Evolutionary conservation across 257 asterid species (phyloP).

Genomic region (Thymus mandschuricus): DNA sequence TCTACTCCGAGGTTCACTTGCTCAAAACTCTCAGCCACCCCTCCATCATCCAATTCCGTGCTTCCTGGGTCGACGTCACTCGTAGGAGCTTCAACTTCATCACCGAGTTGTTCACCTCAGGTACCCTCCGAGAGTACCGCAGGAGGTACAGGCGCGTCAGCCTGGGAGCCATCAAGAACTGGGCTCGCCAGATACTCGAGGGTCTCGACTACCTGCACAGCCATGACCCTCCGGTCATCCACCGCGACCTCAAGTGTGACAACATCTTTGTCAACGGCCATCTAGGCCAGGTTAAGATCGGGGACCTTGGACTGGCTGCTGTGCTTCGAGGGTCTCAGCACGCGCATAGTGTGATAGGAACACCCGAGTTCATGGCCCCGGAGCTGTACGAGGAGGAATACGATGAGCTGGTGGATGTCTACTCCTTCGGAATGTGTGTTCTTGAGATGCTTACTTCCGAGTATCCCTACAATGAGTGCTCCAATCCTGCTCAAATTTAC

Average conservation of each 20-base stretch:
- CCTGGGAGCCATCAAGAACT: slow-evolving; percentile 59
- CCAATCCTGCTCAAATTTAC: slow-evolving; percentile 91
- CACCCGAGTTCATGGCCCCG: slow-evolving; percentile 93
- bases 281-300: slow-evolving; percentile 81
- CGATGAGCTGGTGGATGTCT: slow-evolving; percentile 73
- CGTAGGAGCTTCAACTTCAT: slow-evolving; percentile 77
- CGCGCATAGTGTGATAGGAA: slow-evolving; percentile 89
- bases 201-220: slow-evolving; percentile 72
- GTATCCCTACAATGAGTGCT: slow-evolving; percentile 81
- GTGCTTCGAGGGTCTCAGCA: slow-evolving; percentile 62
- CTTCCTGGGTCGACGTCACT: slow-evolving; percentile 63
- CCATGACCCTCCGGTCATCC: slow-evolving; percentile 81
- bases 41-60: slow-evolving; percentile 63
- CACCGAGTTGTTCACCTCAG: slow-evolving; percentile 84
- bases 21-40: slow-evolving; percentile 65
- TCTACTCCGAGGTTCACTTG: slow-evolving; percentile 79
- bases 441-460: slow-evolving; percentile 81
- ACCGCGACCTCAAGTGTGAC: slow-evolving; percentile 85
- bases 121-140: slow-evolving; percentile 84
- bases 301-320: slow-evolving; percentile 83
- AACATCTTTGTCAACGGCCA: slow-evolving; percentile 82
- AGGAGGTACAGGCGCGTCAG: slow-evolving; percentile 51
- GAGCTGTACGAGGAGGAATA: slow-evolving; percentile 85
- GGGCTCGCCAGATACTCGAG: slow-evolving; percentile 75
- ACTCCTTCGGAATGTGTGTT: slow-evolving; percentile 88